Evolutionary conservation across 441 rosid genomes (phyloP).

Genomic region (Omphalea diandra): DNA sequence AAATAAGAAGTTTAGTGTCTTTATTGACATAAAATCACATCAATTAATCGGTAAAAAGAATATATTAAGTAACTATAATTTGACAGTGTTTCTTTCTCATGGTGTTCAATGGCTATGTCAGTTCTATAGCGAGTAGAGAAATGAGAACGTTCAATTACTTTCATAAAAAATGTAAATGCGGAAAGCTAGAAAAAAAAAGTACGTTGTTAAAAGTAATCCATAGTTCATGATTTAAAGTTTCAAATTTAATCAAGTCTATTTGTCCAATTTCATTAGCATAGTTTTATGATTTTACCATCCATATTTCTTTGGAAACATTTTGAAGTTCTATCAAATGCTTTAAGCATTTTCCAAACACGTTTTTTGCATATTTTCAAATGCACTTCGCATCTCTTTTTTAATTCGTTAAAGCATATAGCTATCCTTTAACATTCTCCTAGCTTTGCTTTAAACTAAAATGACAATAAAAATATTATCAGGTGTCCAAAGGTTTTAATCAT

Average conservation of each 20-base stretch:
- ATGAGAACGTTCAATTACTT: too few relatives aligned
- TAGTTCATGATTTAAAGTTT: conserved; percentile 11
- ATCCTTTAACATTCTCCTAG: not conserved
- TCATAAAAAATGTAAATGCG: too few relatives aligned
- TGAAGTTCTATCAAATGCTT: not conserved
- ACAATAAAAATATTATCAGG: not conserved
- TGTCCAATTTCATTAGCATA: not conserved
- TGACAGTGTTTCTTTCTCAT: too few relatives aligned
- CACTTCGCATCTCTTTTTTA: not conserved
- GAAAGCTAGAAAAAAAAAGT: conserved; percentile 60
- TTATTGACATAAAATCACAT: too few relatives aligned
- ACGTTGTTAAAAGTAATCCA: conserved; percentile 29
- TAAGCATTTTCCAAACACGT: not conserved
- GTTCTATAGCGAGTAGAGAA: too few relatives aligned
- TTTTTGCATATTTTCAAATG: not conserved
- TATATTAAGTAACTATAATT: too few relatives aligned
- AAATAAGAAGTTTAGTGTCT: too few relatives aligned
- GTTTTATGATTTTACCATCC: not conserved
- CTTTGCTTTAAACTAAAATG: not conserved
- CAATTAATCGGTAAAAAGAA: too few relatives aligned
- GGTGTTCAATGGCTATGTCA: too few relatives aligned
- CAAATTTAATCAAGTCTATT: conserved; percentile 6
- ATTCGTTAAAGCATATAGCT: not conserved
- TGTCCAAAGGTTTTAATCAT: not conserved
- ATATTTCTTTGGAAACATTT: not conserved